Evolutionary conservation across 2,329 filamentous ascomycete genomes (phyloP).

Genomic region (Sporothrix pseudoabietina): DNA sequence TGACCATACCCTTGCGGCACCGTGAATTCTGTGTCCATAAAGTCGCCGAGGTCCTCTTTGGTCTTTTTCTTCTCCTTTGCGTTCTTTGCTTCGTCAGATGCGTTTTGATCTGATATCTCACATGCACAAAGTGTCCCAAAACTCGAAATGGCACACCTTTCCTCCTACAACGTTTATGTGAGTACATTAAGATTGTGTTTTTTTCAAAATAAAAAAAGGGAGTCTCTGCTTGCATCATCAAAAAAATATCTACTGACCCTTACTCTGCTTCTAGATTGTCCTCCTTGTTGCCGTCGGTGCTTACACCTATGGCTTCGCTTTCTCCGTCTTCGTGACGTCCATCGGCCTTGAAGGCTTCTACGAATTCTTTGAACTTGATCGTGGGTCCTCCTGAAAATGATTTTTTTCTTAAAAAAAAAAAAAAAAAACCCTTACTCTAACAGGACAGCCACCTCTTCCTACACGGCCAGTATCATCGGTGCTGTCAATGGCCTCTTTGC

Average conservation of each 20-base stretch:
- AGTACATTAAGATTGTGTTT: background rate
- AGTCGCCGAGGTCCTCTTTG: background rate
- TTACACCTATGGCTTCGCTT: background rate
- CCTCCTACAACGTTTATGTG: background rate
- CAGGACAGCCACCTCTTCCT: background rate
- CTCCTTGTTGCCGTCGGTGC: background rate
- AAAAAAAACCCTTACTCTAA: no score
- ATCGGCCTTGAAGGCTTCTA: slow-evolving; percentile 10
- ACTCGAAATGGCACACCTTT: background rate
- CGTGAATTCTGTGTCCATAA: background rate
- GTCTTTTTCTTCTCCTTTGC: background rate
- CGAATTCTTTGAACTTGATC: slow-evolving; percentile 8
- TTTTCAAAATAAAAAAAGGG: no score
- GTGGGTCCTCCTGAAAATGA: background rate
- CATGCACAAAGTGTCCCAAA: background rate
- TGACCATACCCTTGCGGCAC: background rate
- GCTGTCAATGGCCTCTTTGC: slow-evolving; percentile 7
- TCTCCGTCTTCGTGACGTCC: slow-evolving; percentile 12
- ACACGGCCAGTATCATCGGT: background rate
- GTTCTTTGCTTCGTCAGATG: background rate
- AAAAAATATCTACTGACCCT: background rate
- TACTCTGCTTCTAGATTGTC: background rate
- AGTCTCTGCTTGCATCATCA: no score
- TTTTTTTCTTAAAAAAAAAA: no score
- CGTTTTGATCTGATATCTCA: background rate